These are phyloP conservation scores for Colletotrichum liriopes DNA, from an alignment of 2,329 filamentous ascomycete species.

Conservation along the genomic window DNA sequence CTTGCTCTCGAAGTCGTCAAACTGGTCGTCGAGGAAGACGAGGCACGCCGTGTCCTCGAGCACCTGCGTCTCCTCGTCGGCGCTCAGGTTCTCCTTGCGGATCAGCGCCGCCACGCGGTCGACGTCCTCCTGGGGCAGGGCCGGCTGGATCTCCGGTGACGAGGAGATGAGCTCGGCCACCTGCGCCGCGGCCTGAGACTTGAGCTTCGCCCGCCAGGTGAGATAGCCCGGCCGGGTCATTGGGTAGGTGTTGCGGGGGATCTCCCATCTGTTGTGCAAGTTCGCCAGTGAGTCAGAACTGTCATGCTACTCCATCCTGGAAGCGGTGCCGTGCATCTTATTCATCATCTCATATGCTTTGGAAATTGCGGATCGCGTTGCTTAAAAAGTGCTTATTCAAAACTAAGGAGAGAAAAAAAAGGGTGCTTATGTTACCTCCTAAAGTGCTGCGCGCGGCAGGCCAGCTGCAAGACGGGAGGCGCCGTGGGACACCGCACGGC, in stretches of 20 bases:
- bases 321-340: neutral
- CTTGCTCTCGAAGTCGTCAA: slow-evolving; percentile 82
- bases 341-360: slow-evolving; percentile 7
- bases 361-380: neutral
- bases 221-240: slow-evolving; percentile 84
- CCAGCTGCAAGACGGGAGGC: slow-evolving; percentile 78
- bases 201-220: slow-evolving; percentile 83
- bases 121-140: slow-evolving; percentile 65
- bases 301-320: neutral
- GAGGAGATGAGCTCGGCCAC: slow-evolving; percentile 69
- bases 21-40: slow-evolving; percentile 90
- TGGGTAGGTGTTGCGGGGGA: slow-evolving; percentile 81
- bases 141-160: slow-evolving; percentile 54
- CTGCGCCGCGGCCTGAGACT: slow-evolving; percentile 72
- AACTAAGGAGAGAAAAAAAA: neutral
- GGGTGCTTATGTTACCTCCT: slow-evolving; percentile 64
- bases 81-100: slow-evolving; percentile 81
- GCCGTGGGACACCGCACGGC: slow-evolving; percentile 71
- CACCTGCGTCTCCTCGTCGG: slow-evolving; percentile 76
- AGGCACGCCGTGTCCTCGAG: slow-evolving; percentile 90
- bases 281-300: slow-evolving; percentile 32
- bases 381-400: slow-evolving; percentile 6
- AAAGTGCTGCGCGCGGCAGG: slow-evolving; percentile 89
- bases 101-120: slow-evolving; percentile 79
- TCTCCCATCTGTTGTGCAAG: slow-evolving; percentile 75